Conservation (phyloP, 2,329 filamentous ascomycete genomes). For the Diaporthe ilicicola region DNA sequence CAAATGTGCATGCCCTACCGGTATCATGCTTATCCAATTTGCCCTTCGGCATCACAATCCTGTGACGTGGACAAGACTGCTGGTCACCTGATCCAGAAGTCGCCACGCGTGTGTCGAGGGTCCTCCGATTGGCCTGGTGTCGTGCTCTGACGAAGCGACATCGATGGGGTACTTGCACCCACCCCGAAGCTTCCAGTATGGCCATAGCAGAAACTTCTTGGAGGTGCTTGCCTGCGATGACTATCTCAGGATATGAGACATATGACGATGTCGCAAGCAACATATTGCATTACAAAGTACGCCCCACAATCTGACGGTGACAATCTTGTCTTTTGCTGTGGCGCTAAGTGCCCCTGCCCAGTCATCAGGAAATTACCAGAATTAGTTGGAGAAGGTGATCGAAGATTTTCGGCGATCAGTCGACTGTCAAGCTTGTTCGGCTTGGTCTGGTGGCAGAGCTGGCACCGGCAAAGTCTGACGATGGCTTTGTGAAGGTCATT, state of each 20-base stretch:
- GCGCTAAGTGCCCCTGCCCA: background rate
- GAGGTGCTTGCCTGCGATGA: background rate
- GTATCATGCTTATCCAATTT: accelerated
- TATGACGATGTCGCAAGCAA: background rate
- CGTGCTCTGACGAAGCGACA: background rate
- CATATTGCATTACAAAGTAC: background rate
- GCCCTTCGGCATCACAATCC: accelerated
- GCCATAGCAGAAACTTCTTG: too few relatives aligned
- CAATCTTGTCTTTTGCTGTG: background rate
- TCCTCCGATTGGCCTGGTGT: too few relatives aligned
- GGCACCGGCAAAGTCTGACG: accelerated
- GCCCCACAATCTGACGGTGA: background rate
- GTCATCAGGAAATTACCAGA: background rate
- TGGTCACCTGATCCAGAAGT: background rate
- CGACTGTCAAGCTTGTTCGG: background rate
- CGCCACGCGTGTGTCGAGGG: accelerated
- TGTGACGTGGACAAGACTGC: background rate
- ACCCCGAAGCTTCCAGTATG: background rate
- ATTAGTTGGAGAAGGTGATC: background rate
- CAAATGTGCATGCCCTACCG: background rate
- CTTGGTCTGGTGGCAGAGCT: too few relatives aligned
- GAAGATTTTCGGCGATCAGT: too few relatives aligned
- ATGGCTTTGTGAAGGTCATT: background rate
- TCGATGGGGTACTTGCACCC: background rate
- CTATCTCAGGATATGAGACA: background rate